Evolutionary conservation across 2,329 filamentous ascomycete genomes (phyloP).

Genomic region (Arachnomyces sp.): DNA sequence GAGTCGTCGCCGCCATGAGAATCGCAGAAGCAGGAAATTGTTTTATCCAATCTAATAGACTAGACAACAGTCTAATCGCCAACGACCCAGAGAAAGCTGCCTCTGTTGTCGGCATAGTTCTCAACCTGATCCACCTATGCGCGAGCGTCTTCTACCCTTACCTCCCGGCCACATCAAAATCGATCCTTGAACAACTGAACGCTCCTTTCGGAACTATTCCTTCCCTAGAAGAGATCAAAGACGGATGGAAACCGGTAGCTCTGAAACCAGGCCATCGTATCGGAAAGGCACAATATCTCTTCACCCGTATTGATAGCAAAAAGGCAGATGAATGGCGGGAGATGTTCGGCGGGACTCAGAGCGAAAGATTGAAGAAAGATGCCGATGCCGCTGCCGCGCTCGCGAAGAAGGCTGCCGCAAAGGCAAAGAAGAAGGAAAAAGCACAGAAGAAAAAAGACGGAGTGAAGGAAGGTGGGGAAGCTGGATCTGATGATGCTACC

Average conservation of each 20-base stretch:
- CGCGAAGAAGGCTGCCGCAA: constrained; percentile 31
- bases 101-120: constrained; percentile 64
- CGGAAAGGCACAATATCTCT: constrained; percentile 71
- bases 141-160: constrained; percentile 74
- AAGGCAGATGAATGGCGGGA: constrained; percentile 79
- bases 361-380: constrained; percentile 62
- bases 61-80: constrained; percentile 56
- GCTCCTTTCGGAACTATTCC: constrained; percentile 54
- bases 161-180: constrained; percentile 69
- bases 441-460: constrained; percentile 17
- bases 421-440: constrained; percentile 27
- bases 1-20: constrained; percentile 47
- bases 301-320: constrained; percentile 72
- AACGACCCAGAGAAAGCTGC: constrained; percentile 54
- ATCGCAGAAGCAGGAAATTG: constrained; percentile 54
- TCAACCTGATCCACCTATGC: constrained; percentile 77
- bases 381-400: constrained; percentile 51
- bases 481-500: constrained; percentile 24
- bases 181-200: constrained; percentile 72
- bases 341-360: constrained; percentile 61
- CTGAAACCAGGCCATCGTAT: constrained; percentile 71
- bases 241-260: constrained; percentile 54
- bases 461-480: constrained; percentile 7
- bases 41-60: constrained; percentile 51
- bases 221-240: constrained; percentile 37